phyloP scores from a whole-genome alignment of 2,329 filamentous ascomycete genomes.

The Hypoxylon sp. region DNA sequence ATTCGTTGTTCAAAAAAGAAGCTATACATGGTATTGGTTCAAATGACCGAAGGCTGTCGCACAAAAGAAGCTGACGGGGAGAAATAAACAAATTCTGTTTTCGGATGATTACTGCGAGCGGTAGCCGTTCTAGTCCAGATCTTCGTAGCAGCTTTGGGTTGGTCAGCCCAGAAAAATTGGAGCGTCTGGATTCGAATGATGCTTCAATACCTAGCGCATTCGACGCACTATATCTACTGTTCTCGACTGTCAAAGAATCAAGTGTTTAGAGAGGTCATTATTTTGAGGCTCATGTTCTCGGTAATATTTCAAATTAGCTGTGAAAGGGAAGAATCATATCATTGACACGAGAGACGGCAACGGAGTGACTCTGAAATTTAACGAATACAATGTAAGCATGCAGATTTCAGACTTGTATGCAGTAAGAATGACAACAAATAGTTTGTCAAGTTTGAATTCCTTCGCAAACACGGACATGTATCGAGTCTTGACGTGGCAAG shows the following conservation, averaged over 20 bases:
- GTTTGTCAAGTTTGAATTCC: background rate
- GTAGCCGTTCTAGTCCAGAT: background rate
- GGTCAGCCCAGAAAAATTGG: background rate
- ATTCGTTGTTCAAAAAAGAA: background rate
- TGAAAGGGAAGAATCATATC: background rate
- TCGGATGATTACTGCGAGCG: background rate
- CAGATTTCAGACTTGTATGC: background rate
- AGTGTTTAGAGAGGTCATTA: background rate
- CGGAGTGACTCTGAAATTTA: conserved; percentile 18
- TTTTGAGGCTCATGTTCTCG: background rate
- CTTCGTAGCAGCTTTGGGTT: background rate
- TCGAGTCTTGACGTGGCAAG: conserved; percentile 11
- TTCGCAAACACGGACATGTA: background rate
- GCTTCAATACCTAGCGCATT: background rate
- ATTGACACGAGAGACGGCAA: background rate
- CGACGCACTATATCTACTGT: too few relatives aligned
- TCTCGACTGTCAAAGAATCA: background rate
- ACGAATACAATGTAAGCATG: conserved; percentile 11
- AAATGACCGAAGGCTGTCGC: background rate
- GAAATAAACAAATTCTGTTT: background rate
- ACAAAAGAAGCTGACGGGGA: background rate
- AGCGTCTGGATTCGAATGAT: background rate
- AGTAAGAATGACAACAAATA: background rate
- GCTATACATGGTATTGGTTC: background rate
- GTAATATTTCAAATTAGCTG: background rate